Percentiles rank a stretch among this genome's conserved stretches.
phyloP scores from a whole-genome alignment of 768 basidiomycete species.

The Dacryopinax spathularia region DNA sequence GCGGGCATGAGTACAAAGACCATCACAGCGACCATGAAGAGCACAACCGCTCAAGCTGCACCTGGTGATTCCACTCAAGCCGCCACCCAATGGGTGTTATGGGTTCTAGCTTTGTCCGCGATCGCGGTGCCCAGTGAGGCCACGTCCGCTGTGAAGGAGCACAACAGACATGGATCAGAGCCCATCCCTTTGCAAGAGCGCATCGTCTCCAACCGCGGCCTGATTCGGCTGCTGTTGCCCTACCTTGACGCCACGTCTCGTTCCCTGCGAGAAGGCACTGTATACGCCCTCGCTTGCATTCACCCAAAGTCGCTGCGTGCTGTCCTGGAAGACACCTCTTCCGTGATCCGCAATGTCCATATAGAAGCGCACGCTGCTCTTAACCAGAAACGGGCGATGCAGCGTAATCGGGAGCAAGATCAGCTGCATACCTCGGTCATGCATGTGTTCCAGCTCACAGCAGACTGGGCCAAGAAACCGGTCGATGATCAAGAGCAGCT shows the following conservation, averaged over 20 bases:
- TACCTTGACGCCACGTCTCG: constrained; percentile 78
- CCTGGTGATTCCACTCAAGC: neutral
- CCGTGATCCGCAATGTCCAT: constrained; percentile 69
- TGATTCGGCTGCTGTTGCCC: constrained; percentile 74
- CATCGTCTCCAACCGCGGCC: constrained; percentile 61
- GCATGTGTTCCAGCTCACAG: constrained; percentile 76
- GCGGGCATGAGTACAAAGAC: constrained; percentile 54
- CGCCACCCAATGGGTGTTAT: constrained; percentile 54
- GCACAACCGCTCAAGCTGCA: constrained; percentile 12
- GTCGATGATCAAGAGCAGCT: constrained; percentile 56
- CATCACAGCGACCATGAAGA: constrained; percentile 34
- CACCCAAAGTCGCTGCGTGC: constrained; percentile 62
- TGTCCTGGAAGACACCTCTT: constrained; percentile 68
- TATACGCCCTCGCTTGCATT: constrained; percentile 78
- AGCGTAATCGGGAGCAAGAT: constrained; percentile 55
- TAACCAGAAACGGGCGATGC: constrained; percentile 26
- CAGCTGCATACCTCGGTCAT: constrained; percentile 76
- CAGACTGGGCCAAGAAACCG: constrained; percentile 57
- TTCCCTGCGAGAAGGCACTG: constrained; percentile 71
- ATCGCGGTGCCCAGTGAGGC: constrained; percentile 55
- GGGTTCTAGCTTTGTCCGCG: constrained; percentile 76
- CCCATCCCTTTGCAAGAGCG: constrained; percentile 66
- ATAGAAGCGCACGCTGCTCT: constrained; percentile 35
- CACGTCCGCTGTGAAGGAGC: constrained; percentile 47
- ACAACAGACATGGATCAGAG: constrained; percentile 56